Percentiles rank a stretch among this genome's conserved stretches.
Evolutionary conservation across 176 grass and related monocot species (phyloP).

Genomic region (Olyra latifolia): DNA sequence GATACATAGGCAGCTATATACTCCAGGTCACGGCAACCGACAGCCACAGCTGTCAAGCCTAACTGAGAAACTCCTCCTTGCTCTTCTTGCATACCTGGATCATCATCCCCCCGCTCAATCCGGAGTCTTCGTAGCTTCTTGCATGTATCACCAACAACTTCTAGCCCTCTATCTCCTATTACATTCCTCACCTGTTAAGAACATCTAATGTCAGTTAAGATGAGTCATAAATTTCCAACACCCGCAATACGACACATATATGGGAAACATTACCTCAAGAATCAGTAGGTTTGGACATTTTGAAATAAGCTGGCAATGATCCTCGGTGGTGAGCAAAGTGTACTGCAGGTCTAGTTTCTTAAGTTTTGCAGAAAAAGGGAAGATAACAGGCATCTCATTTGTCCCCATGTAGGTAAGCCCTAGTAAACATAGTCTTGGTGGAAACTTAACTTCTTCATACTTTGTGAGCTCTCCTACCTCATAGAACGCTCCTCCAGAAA

Average conservation of each 20-base stretch:
- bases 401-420: conserved; percentile 74
- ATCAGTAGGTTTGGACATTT: conserved; percentile 75
- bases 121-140: conserved; percentile 73
- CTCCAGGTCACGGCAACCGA: conserved; percentile 79
- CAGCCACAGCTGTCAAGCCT: conserved; percentile 67
- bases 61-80: conserved; percentile 75
- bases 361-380: conserved; percentile 58
- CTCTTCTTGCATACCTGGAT: conserved; percentile 80
- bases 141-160: conserved; percentile 67
- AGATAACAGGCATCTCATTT: conserved; percentile 65
- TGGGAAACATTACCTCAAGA: conserved; percentile 65
- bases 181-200: conserved; percentile 69
- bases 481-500: conserved; percentile 75
- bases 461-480: conserved; percentile 54
- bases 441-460: conserved; percentile 63
- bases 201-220: conserved; percentile 30
- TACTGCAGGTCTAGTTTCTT: conserved; percentile 95
- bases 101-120: conserved; percentile 91
- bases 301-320: conserved; percentile 79
- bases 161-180: conserved; percentile 82
- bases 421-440: conserved; percentile 61
- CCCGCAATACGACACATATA: neutral
- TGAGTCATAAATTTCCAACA: neutral
- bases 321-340: conserved; percentile 82
- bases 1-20: conserved; percentile 91